Base-by-base conservation (phyloP, 495 filamentous ascomycete genomes). In the Penicillium ochrochloron region DNA sequence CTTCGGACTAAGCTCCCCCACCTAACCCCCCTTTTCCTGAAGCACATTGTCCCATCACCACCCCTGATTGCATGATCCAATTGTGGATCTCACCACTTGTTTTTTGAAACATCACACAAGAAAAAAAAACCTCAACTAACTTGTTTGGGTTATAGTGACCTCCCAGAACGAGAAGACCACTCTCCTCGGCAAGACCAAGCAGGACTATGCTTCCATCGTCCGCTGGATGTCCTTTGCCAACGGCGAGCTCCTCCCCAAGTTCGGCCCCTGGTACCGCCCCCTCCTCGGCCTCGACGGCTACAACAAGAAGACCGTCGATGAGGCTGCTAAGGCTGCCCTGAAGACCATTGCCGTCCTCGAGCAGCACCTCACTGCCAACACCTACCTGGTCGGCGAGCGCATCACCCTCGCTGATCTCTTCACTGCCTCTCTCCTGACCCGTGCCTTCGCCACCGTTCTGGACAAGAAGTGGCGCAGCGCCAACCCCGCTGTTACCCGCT, bases 141-240 rank as follows among this genome's bases (percentile, higher is more conserved):
- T 66, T 65, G 70, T 68, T 56, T 63, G 65, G 65, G 35, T 68
- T 63, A 63, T 75, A 99, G 95, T 99, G 74, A 92, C 95, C 75
- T 97, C 95, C 71, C 95, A 99, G 84, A 98, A 99, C 80, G 95
- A 98, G 89, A 98, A 97, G 88, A 99, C 96, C 67, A 94, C 93
- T 67, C 92, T 99, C 57, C 86, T 99, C 65, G 95, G 95, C 74
- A 97, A 97, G 88, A 98, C 94, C 82, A 99, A 99, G 90, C 93
- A 98, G 83, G 95, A 99, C 86, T 94, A 94, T 80, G 95, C 95
- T 72, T 94, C 94, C 68, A 98, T 99, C 82, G 85, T 99, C 76
- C 89, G 89, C 74, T 97, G 94, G 94, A 89, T 96, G 90, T 97
- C 94, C 51, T 96, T 88, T 80, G 88, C 87, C 85, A 97, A 97